Evolutionary conservation across 495 filamentous ascomycete species (phyloP), one percentile per base, ranked within the genome.

Genomic region (Coniosporium apollinis): DNA sequence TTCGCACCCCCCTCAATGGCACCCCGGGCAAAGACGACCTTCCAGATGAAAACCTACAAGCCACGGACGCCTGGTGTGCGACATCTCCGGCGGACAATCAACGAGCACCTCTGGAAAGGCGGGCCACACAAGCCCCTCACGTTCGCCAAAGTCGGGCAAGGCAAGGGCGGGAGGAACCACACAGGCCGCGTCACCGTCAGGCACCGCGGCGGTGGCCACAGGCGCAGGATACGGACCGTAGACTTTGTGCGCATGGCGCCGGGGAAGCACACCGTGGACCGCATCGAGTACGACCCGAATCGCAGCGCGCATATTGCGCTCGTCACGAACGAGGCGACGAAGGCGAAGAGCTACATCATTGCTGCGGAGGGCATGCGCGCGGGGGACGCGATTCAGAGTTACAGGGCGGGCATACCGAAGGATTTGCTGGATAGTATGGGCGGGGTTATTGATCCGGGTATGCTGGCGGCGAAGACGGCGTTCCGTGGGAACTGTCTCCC

Each of bases 81-180:
- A 40, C 91, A 97, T 67, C 64, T 97, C 37, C 76, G 73, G 41
- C 69, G 89, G 13, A 83, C 89, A 7, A 76, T 94, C 51, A 94
- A 94, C 58, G 89, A 94, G 43, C 91, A 96, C 55, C 64, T 97
- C 20, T 94, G 79, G 77, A 93, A 91, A 62, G 87, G 85, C 30
- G 68, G 85, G 26, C 83, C 91, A 0, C 74, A 76, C 43, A 65
- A 78, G 8, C 74, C 74, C 28, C 66, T 97, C 52, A 97, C 89
- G 2, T 82, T 81, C 46, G 67, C 82, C 25, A 91, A 93, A 58
- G 82, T 82, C 55, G 89, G 89, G 19, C 82, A 89, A 36, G 72
- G 67, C 15, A 91, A 91, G 49, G 89, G 91, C 55, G 89, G 89
- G 19, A 74, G 89, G 41, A 97, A 96, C 57, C 78, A 83, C 51